phyloP scores from a whole-genome alignment of 371 early-diverging fungal species.

The Coemansia sp. region DNA sequence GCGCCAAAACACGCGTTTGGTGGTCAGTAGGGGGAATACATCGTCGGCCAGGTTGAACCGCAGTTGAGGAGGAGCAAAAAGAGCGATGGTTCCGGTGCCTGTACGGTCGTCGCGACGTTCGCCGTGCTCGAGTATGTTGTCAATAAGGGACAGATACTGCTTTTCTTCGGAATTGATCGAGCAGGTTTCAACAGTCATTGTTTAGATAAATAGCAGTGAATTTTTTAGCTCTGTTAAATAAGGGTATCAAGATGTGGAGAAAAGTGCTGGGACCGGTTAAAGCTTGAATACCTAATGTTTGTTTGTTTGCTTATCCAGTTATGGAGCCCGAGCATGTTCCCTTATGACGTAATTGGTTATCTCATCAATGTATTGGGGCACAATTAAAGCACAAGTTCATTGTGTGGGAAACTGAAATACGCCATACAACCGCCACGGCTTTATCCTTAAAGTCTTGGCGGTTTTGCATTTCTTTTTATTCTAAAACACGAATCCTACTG shows the following conservation, averaged over 20 bases:
- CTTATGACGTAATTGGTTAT: background rate
- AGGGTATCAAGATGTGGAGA: no score
- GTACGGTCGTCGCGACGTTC: constrained; percentile 89
- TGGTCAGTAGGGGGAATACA: constrained; percentile 93
- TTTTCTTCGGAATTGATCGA: constrained; percentile 65
- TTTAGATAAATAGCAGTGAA: background rate
- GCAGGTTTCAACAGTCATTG: constrained; percentile 4
- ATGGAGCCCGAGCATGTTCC: background rate
- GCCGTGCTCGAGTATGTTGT: constrained; percentile 78
- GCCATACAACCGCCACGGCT: background rate
- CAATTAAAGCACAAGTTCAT: background rate
- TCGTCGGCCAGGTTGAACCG: constrained; percentile 84
- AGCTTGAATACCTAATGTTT: no score
- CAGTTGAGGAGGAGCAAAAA: constrained; percentile 93
- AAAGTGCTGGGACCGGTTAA: no score
- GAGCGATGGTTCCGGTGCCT: constrained; percentile 92
- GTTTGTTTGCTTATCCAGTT: background rate
- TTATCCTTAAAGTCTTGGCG: no score
- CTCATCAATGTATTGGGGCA: background rate
- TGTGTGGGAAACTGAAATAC: background rate
- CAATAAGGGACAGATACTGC: constrained; percentile 89
- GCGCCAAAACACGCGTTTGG: constrained; percentile 93
- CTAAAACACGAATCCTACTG: background rate
- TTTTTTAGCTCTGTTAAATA: no score
- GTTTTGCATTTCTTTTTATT: background rate